Evolutionary conservation across 768 basidiomycete genomes (phyloP).

Genomic region (Lanmaoa rubissima): DNA sequence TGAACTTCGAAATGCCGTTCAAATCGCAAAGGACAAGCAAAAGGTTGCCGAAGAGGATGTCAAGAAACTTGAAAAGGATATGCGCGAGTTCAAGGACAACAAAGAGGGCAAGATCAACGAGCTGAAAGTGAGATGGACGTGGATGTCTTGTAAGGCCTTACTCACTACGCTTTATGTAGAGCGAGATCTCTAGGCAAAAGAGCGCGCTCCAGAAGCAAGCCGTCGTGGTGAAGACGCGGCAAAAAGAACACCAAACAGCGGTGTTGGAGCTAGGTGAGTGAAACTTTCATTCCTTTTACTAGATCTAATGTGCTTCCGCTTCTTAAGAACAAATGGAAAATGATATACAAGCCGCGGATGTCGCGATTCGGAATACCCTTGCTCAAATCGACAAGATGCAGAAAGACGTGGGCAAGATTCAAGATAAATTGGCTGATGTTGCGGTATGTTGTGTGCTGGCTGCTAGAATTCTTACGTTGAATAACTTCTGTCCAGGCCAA

Average conservation of each 20-base stretch:
- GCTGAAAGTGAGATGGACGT: constrained; percentile 62
- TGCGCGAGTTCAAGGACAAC: constrained; percentile 98
- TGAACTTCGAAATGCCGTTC: constrained; percentile 55
- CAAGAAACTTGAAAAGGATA: constrained; percentile 90
- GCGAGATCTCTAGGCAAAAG: constrained; percentile 79
- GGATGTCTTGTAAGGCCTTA: not conserved
- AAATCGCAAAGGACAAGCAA: constrained; percentile 73
- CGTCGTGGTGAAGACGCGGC: constrained; percentile 77
- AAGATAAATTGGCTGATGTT: constrained; percentile 41
- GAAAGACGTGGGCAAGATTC: constrained; percentile 61
- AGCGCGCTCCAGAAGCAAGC: constrained; percentile 76
- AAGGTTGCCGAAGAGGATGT: constrained; percentile 71
- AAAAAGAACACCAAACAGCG: constrained; percentile 88
- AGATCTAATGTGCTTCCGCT: not conserved
- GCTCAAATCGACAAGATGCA: constrained; percentile 51
- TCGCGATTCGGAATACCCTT: constrained; percentile 30
- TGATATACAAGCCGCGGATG: constrained; percentile 28
- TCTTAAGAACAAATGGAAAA: constrained; percentile 29
- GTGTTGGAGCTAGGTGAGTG: constrained; percentile 80
- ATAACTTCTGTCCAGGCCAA: constrained; percentile 38
- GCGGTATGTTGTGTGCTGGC: constrained; percentile 16
- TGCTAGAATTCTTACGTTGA: not conserved
- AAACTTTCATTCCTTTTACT: not conserved
- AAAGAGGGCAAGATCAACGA: constrained; percentile 96
- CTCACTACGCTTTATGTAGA: constrained; percentile 32